Conservation (phyloP, 371 early-diverging fungal genomes). For the Dichotomocladium elegans region DNA sequence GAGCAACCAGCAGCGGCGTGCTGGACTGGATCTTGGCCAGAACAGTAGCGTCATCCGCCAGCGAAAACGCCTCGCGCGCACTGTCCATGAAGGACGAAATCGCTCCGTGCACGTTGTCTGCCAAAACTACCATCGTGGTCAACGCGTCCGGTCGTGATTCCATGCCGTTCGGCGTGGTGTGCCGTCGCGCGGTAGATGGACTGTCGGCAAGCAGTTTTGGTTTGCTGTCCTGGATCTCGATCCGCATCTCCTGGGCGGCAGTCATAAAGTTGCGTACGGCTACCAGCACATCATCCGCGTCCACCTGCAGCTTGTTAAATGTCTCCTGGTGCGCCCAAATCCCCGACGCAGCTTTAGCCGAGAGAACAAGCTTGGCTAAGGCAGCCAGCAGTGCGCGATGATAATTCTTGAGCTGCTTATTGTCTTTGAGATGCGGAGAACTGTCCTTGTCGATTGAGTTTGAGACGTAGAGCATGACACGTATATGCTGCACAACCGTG, state of each 20-base stretch:
- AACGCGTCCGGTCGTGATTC: slow-evolving; percentile 13
- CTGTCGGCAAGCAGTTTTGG: slow-evolving; percentile 22
- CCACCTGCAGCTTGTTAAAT: slow-evolving; percentile 23
- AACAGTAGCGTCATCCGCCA: slow-evolving; percentile 7
- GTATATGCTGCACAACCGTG: slow-evolving; percentile 72
- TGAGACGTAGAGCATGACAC: slow-evolving; percentile 77
- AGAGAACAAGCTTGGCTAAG: slow-evolving; percentile 77
- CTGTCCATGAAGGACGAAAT: slow-evolving; percentile 32
- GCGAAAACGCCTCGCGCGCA: slow-evolving; percentile 17
- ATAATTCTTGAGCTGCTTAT: slow-evolving; percentile 62
- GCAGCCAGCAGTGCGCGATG: slow-evolving; percentile 79
- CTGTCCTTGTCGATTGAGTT: slow-evolving; percentile 69
- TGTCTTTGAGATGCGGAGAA: slow-evolving; percentile 57
- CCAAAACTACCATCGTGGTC: slow-evolving; percentile 18
- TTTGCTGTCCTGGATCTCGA: slow-evolving; percentile 53
- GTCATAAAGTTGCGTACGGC: slow-evolving; percentile 74
- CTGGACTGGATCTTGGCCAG: slow-evolving; percentile 37
- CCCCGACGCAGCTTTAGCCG: slow-evolving; percentile 80
- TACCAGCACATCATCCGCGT: slow-evolving; percentile 62
- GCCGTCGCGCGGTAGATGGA: slow-evolving; percentile 9
- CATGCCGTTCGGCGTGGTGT: neutral
- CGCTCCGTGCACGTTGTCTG: slow-evolving; percentile 28
- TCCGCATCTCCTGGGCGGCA: slow-evolving; percentile 68
- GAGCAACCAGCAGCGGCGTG: slow-evolving; percentile 55
- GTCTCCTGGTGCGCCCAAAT: slow-evolving; percentile 52